Evolutionary conservation across 163 green algal genomes (phyloP), one percentile per base, ranked within the genome.

Genomic region (Chlamydomonas reinhardtii): DNA sequence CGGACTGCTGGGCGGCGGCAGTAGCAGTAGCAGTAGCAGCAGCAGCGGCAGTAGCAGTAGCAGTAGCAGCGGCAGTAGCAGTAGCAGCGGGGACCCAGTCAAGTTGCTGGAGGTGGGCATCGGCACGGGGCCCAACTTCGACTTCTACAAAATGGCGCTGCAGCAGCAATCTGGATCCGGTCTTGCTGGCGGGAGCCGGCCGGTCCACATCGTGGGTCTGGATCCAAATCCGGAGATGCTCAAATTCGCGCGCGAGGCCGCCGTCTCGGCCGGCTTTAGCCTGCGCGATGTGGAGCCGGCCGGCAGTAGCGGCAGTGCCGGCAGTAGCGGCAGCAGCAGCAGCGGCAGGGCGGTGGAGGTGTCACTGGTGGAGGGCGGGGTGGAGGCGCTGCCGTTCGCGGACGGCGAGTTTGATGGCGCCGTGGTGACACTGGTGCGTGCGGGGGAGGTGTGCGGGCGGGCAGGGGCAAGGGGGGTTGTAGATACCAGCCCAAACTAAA

Each of bases 181-280:
- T 5, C 2, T 52, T 3, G 56, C 39, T 32, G 32, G 48, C 19
- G 24, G 24, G 19, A 31, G 14, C 4, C 31, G 24, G 22, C 64
- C 3, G n/a, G 32, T 91, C 14, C 66, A 71, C 16, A 54, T 92
- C 4, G 74, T 82, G 29, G 89, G 89, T 0, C 4, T 92, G 16
- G 89, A 92, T 24, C 89, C 89, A 25, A 92, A 91, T 59, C n/a
- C 72, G 11, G 81, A 79, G 29, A 92, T 92, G 89, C 86, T 80
- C 35, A 56, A 20, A 5, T 91, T 85, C 34, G 69, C 85, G 20
- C 62, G 43, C 17, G 75, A 79, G 34, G 22, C 88, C 25, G 90
- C 88, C 16, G 37, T n/a, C 6, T 71, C 37, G 8, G 76, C 81
- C 31, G 89, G 90, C 15, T 31, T 82, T 14, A 39, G 70, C 17